Evolutionary conservation across 2,329 filamentous ascomycete genomes (phyloP), one percentile per base, ranked within the genome.

Genomic region (Trichoderma koningii): DNA sequence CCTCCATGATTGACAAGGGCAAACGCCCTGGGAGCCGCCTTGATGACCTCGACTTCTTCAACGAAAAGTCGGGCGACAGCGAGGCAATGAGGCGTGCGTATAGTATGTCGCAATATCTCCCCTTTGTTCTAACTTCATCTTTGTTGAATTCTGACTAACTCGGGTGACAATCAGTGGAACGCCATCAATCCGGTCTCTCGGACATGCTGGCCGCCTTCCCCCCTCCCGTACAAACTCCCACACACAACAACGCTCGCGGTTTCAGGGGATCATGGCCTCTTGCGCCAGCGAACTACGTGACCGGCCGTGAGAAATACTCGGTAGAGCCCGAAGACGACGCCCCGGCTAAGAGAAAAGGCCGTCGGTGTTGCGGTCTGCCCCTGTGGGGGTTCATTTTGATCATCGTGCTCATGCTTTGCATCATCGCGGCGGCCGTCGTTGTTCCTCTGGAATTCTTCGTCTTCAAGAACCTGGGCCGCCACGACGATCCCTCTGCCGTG

Each of bases 1-100:
- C 93, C 17, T 87, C 91, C 0, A 93, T 96, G 77, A 88, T 99
- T 66, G 94, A 98, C 71, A 88, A 88, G 69, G 94, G 94, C 14
- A 89, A 81, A 68, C 80, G 87, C 69, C 87, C 87, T 30, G 85
- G 80, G 23, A 89, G 87, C 71, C 81, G 83, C 17, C 77, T 87
- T 55, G 82, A 85, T 48, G 82, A 84, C 21, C 72, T 87, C 15
- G 77, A 78, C 47, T 86, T 82, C 65, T 78, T 81, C 1, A 76
- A 79, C 21, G 81, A 82, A 55, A 78, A 80, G 67, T 76, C 75
- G 60, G 72, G 73, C 64, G 70, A 74, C 66, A 75, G 79, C 56
- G 41, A 21, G 14, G 69, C 72, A 19, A 79, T 79, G 50, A 80
- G 77, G 66, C 77, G 79, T 23, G 71, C 73, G 28, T 77, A 75